Evolutionary conservation across 192 early-diverging fungal genomes (phyloP).

Genomic region (Linderina pennispora): DNA sequence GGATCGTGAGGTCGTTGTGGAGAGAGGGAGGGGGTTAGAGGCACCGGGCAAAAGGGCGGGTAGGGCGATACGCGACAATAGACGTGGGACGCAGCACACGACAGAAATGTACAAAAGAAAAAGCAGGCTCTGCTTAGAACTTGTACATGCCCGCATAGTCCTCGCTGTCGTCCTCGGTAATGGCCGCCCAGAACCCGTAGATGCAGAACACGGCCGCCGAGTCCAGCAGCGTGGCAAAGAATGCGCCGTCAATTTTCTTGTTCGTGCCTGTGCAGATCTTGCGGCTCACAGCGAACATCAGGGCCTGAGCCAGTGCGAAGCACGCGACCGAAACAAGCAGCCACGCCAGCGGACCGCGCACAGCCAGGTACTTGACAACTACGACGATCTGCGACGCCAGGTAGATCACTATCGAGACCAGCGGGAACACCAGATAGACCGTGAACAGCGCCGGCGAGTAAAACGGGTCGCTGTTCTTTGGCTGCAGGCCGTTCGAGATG

Average conservation of each 20-base stretch:
- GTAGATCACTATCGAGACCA: slow-evolving; percentile 37
- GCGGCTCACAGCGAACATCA: slow-evolving; percentile 45
- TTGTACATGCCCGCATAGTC: slow-evolving; percentile 41
- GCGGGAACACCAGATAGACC: slow-evolving; percentile 42
- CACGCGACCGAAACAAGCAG: slow-evolving; percentile 29
- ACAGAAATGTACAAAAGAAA: too few species aligned
- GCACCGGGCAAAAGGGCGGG: too few species aligned
- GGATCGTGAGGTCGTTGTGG: too few species aligned
- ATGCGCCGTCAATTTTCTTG: slow-evolving; percentile 45
- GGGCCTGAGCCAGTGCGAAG: slow-evolving; percentile 39
- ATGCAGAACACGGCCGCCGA: slow-evolving; percentile 36
- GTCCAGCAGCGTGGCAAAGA: slow-evolving; percentile 49
- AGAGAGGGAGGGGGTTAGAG: too few species aligned
- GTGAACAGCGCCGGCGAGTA: slow-evolving; percentile 43
- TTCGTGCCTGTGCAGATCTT: slow-evolving; percentile 46
- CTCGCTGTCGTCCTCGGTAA: slow-evolving; percentile 48
- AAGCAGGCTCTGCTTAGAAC: too few species aligned
- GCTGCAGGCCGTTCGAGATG: slow-evolving; percentile 40
- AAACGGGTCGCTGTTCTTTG: slow-evolving; percentile 24
- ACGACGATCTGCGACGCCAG: slow-evolving; percentile 29
- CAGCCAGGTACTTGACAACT: slow-evolving; percentile 41
- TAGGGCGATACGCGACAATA: too few species aligned
- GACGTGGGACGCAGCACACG: too few species aligned
- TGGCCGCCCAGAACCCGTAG: slow-evolving; percentile 52
- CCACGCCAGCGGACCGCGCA: slow-evolving; percentile 40